These are phyloP conservation scores for Micractinium conductrix DNA, from an alignment of 139 green algal genomes.

Conservation along the genomic window DNA sequence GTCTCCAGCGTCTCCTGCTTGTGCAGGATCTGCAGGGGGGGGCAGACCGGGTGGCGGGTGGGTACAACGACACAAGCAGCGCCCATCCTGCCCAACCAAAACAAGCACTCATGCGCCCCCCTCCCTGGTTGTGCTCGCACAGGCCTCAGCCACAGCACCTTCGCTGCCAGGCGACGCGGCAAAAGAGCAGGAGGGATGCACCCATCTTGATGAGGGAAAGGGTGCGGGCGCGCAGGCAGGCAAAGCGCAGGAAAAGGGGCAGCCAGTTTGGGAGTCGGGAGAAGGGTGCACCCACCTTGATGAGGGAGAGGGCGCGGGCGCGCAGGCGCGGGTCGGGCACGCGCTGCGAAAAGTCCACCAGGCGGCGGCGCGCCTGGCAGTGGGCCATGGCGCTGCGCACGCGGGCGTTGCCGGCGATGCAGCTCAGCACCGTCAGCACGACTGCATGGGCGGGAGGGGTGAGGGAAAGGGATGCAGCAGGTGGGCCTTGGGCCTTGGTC, in stretches of 20 bases:
- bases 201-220: not conserved
- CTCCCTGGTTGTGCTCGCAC: too few species aligned
- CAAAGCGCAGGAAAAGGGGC: too few species aligned
- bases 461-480: not conserved
- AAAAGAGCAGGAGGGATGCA: too few species aligned
- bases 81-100: too few species aligned
- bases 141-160: too few species aligned
- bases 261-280: too few species aligned
- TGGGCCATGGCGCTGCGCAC: not conserved
- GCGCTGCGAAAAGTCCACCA: constrained; percentile 38
- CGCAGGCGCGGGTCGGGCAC: constrained; percentile 30
- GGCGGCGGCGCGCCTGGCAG: constrained; percentile 1
- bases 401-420: constrained; percentile 29
- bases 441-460: constrained; percentile 12
- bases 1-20: constrained; percentile 28
- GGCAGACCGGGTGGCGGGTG: too few species aligned
- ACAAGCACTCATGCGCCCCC: too few species aligned
- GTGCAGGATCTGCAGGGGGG: constrained; percentile 18
- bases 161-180: too few species aligned
- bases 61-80: too few species aligned
- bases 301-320: constrained; percentile 30
- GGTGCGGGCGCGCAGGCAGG: too few species aligned
- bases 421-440: constrained; percentile 50
- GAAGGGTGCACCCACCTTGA: constrained; percentile 36
- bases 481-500: not conserved